phyloP scores from a whole-genome alignment of 257 asterid genomes.

The Solanum neorickii region DNA sequence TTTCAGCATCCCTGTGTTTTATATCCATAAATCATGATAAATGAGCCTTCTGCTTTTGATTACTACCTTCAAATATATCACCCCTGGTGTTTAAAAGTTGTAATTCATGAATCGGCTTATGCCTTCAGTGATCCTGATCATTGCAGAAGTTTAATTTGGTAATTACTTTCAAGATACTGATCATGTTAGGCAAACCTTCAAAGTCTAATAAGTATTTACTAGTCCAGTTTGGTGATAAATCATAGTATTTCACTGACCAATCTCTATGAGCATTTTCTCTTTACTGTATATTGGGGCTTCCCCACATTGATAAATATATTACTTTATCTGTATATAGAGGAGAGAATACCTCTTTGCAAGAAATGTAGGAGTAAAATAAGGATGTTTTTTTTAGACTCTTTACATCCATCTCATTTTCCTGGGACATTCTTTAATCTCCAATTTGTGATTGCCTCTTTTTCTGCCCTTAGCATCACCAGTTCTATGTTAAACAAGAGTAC shows the following conservation, averaged over 20 bases:
- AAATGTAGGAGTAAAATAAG: not conserved
- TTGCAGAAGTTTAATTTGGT: not conserved
- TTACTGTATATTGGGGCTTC: not conserved
- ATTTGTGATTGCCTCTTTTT: not conserved
- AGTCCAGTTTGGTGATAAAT: not conserved
- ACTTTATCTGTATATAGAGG: not conserved
- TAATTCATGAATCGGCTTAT: not conserved
- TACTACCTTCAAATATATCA: not conserved
- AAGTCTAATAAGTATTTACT: not conserved
- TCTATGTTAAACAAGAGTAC: not conserved
- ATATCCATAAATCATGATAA: not conserved
- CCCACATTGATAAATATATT: not conserved
- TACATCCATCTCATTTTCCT: not conserved
- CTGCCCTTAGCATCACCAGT: not conserved
- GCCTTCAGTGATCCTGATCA: not conserved
- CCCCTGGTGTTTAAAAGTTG: not conserved
- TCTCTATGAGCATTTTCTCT: not conserved
- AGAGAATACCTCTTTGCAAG: not conserved
- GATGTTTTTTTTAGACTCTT: not conserved
- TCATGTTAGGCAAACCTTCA: not conserved
- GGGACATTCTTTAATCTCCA: not conserved
- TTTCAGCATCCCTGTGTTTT: not conserved
- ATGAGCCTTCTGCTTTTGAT: not conserved
- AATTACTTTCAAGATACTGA: not conserved
- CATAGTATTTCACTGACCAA: not conserved